A percentile compares a stretch with the other conserved stretches of the same genome.
phyloP scores from a whole-genome alignment of 1,284 basidiomycete species.

The Cutaneotrichosporon cavernicola region DNA sequence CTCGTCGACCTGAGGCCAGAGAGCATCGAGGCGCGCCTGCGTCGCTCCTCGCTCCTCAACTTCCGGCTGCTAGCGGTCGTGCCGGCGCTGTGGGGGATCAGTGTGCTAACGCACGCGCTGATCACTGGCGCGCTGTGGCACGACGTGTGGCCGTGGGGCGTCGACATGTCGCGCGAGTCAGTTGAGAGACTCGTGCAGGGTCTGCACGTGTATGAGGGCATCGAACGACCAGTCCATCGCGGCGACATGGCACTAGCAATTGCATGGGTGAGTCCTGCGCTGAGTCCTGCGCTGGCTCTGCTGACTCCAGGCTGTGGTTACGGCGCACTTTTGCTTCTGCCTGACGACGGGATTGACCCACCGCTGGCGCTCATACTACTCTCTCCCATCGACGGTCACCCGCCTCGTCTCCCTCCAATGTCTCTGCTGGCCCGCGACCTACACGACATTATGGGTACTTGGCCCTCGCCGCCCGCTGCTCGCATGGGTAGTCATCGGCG shows the following conservation, averaged over 20 bases:
- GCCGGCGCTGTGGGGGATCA: slow-evolving; percentile 44
- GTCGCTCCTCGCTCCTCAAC: slow-evolving; percentile 34
- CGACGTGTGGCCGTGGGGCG: slow-evolving; percentile 50
- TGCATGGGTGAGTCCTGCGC: slow-evolving; percentile 39
- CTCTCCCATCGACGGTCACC: slow-evolving; percentile 51
- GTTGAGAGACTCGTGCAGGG: slow-evolving; percentile 42
- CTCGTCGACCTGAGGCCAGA: slow-evolving; percentile 19
- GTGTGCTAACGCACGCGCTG: slow-evolving; percentile 38
- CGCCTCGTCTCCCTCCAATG: slow-evolving; percentile 54
- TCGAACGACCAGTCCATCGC: slow-evolving; percentile 29
- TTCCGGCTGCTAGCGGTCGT: slow-evolving; percentile 45
- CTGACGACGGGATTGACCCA: slow-evolving; percentile 54
- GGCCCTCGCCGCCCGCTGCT: slow-evolving; percentile 48
- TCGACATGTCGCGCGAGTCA: slow-evolving; percentile 42
- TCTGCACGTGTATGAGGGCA: slow-evolving; percentile 26
- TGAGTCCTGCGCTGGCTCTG: not conserved
- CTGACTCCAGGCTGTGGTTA: slow-evolving; percentile 44
- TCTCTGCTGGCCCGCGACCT: slow-evolving; percentile 55
- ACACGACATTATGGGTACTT: slow-evolving; percentile 49
- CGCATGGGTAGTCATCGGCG: slow-evolving; percentile 54
- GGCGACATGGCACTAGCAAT: slow-evolving; percentile 45
- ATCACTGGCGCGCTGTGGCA: slow-evolving; percentile 37
- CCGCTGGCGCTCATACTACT: slow-evolving; percentile 55
- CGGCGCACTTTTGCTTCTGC: slow-evolving; percentile 53
- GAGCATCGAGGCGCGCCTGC: slow-evolving; percentile 35